Percentiles rank a stretch among this genome's conserved stretches.
phyloP scores from a whole-genome alignment of 768 basidiomycete species.

The Leccinum incarnatum region DNA sequence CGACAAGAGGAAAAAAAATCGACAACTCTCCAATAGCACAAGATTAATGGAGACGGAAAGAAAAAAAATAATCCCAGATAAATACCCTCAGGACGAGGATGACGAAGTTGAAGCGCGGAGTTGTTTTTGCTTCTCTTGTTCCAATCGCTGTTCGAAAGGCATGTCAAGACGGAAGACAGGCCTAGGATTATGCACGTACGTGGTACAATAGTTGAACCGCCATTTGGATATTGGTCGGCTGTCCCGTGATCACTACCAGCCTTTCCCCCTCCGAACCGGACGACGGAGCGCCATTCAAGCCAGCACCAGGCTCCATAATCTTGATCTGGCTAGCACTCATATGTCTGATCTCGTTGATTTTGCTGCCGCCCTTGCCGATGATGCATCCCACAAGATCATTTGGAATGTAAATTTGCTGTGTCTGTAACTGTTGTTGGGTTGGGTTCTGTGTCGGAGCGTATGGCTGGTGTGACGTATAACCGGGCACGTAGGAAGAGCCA shows the following conservation, averaged over 20 bases:
- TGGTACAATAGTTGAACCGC: conserved; percentile 90
- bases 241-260: conserved; percentile 96
- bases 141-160: conserved; percentile 57
- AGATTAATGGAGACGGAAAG: background rate
- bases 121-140: conserved; percentile 90
- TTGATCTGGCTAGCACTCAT: conserved; percentile 96
- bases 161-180: conserved; percentile 7
- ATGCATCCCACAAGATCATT: conserved; percentile 97
- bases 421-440: conserved; percentile 76
- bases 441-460: conserved; percentile 55
- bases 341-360: conserved; percentile 97
- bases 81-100: conserved; percentile 26
- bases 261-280: conserved; percentile 83
- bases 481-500: conserved; percentile 72
- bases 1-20: background rate
- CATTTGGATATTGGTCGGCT: conserved; percentile 92
- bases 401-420: conserved; percentile 97
- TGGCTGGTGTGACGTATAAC: conserved; percentile 47
- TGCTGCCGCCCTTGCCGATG: conserved; percentile 97
- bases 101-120: conserved; percentile 38
- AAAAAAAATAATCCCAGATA: background rate
- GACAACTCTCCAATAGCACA: conserved; percentile 2
- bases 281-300: conserved; percentile 66
- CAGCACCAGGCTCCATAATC: conserved; percentile 96
- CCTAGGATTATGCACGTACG: conserved; percentile 42